Evolutionary conservation across 257 asterid species (phyloP).

Genomic region (Schizonepeta tenuifolia): DNA sequence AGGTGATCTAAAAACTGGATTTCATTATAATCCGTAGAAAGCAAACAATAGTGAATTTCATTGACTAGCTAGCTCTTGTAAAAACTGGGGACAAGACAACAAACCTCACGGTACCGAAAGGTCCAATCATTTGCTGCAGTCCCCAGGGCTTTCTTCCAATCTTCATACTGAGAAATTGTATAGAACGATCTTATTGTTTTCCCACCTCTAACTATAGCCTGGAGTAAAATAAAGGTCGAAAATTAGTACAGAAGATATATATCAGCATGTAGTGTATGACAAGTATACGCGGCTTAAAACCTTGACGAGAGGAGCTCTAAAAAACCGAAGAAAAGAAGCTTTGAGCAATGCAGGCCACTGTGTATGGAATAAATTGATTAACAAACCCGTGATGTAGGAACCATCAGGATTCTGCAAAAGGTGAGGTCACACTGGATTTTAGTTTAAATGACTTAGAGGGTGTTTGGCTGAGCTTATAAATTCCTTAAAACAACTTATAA

Average conservation of each 20-base stretch:
- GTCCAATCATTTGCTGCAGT: conserved; percentile 73
- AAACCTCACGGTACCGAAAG: conserved; percentile 91
- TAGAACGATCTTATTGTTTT: conserved; percentile 65
- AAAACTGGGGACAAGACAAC: no score
- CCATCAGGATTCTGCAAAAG: conserved; percentile 96
- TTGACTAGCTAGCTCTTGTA: no score
- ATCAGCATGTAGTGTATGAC: neutral
- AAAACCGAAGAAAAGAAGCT: conserved; percentile 77
- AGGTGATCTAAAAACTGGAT: no score
- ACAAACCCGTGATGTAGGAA: conserved; percentile 91
- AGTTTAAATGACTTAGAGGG: conserved; percentile 9
- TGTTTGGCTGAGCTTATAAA: no score
- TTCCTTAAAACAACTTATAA: conserved; percentile 76
- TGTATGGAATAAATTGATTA: conserved; percentile 87
- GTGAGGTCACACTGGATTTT: conserved; percentile 5
- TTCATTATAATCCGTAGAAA: conserved; percentile 84
- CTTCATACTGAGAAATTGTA: conserved; percentile 92
- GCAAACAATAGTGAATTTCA: neutral
- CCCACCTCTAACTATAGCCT: conserved; percentile 72
- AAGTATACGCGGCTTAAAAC: no score
- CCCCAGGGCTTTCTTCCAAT: conserved; percentile 77
- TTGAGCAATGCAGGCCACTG: conserved; percentile 95
- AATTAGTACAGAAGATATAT: neutral
- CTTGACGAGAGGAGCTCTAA: conserved; percentile 95
- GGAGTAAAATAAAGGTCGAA: no score